A percentile compares a stretch with the other conserved stretches of the same genome.
phyloP scores from a whole-genome alignment of 1,284 basidiomycete species.

The Leccinum angustisporum region DNA sequence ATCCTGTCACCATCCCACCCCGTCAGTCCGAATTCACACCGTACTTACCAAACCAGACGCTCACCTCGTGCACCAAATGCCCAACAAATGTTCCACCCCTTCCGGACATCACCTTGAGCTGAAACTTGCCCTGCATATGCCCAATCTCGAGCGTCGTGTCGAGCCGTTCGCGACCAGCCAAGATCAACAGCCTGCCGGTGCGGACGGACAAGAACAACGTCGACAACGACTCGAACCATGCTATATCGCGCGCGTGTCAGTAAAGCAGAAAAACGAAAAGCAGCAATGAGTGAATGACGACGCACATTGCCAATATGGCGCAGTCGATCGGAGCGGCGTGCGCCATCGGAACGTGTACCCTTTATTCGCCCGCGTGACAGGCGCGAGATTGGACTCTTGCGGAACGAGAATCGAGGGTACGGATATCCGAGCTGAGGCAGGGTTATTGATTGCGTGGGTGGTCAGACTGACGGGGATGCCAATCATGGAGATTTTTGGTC shows the following conservation, averaged over 20 bases:
- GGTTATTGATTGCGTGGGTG: conserved; percentile 72
- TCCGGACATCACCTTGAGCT: conserved; percentile 81
- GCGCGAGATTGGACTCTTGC: conserved; percentile 39
- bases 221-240: conserved; percentile 90
- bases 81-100: conserved; percentile 55
- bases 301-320: conserved; percentile 87
- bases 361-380: conserved; percentile 30
- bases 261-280: not conserved
- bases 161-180: conserved; percentile 91
- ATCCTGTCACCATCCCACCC: conserved; percentile 53
- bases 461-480: not conserved
- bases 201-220: conserved; percentile 72
- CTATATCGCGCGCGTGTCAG: conserved; percentile 41
- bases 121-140: conserved; percentile 99
- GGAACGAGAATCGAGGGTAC: conserved; percentile 75
- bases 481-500: not conserved
- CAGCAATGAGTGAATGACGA: conserved; percentile 3
- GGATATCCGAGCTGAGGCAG: conserved; percentile 79
- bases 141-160: conserved; percentile 96
- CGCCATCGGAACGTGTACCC: conserved; percentile 65
- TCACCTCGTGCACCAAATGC: conserved; percentile 92
- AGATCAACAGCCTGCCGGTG: conserved; percentile 82
- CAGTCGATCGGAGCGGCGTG: conserved; percentile 81
- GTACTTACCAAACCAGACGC: conserved; percentile 15
- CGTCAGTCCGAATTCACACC: not conserved